Evolutionary conservation across 2,329 filamentous ascomycete genomes (phyloP), one percentile per base, ranked within the genome.

Genomic region (Diaporthe vexans): DNA sequence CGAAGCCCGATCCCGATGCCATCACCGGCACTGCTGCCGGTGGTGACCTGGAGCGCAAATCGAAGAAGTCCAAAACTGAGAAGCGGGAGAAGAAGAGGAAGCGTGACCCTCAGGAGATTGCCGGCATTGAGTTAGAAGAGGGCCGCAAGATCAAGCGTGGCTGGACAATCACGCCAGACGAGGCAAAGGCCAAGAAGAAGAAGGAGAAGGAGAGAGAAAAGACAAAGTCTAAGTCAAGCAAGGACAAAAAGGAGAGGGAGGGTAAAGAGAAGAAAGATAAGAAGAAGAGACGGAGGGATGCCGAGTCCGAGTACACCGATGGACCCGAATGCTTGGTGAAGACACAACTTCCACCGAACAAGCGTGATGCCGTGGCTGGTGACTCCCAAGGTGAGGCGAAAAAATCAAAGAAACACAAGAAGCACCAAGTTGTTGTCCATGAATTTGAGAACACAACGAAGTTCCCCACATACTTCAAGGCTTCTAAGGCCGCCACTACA

Each of bases 361-460:
- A 63, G 51, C 48, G 69, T 11, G 68, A 70, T 33, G 19, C 65
- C 21, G 81, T 82, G 21, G 46, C 68, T 17, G 83, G 86, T 69
- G 84, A 85, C 57, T 78, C 81, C 1, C 84, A 86, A 10, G 81
- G 83, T 19, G 82, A 84, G n/a, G 86, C 87, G 76, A 87, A 88
- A 78, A 91, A 89, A 77, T 91, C 91, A 78, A 91, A 89, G 81
- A 90, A 90, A 77, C 90, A 88, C 75, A 89, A 91, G 78, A 87
- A 86, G 70, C 82, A 86, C 19, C 90, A 94, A 74, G 88, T 92
- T 1, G 86, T 94, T 5, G 89, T 98, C 4, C 95, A 98, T 82
- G 97, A 99, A 81, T 98, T 98, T 81, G 91, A 93, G 78, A 95
- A 95, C 81, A 95, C 93, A 10, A 91, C 91, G 51, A 96, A 95